These are phyloP conservation scores for Ammopiptanthus mongolicus DNA, from an alignment of 306 rosid genomes.

Conservation along the genomic window DNA sequence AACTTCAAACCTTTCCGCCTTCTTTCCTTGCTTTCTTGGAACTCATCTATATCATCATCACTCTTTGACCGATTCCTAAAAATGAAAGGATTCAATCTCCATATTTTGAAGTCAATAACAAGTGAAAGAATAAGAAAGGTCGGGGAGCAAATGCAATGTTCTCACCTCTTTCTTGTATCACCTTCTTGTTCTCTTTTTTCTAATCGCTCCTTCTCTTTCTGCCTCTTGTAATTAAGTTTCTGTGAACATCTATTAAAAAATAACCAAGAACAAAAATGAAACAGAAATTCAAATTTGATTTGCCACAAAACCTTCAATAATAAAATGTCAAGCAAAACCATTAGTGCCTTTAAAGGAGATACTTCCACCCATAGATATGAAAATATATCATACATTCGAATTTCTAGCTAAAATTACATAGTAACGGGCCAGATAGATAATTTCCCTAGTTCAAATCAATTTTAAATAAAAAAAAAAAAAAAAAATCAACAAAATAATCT, in stretches of 20 bases:
- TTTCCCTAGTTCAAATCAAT: not conserved
- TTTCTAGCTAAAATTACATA: not conserved
- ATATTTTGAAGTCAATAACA: not conserved
- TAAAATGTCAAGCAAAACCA: not conserved
- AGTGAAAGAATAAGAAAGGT: not conserved
- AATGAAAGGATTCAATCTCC: conserved; percentile 26
- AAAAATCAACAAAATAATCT: not conserved
- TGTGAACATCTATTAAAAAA: conserved; percentile 51
- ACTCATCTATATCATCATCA: conserved; percentile 54
- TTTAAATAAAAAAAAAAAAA: not conserved
- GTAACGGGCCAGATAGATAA: not conserved
- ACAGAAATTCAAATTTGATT: not conserved
- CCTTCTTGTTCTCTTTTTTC: conserved; percentile 51
- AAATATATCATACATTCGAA: not conserved
- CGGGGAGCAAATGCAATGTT: not conserved
- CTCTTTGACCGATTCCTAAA: conserved; percentile 65
- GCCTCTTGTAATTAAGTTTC: conserved; percentile 79
- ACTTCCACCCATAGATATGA: not conserved
- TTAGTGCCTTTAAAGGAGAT: not conserved
- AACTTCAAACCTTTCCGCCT: conserved; percentile 53
- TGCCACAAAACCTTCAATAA: not conserved
- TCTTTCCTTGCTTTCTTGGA: conserved; percentile 41
- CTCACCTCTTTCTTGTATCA: conserved; percentile 71
- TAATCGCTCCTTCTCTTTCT: conserved; percentile 66
- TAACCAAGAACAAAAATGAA: conserved; percentile 8